These are phyloP conservation scores for Psilocybe mexicana DNA, from an alignment of 1,284 basidiomycete species.

Conservation along the genomic window DNA sequence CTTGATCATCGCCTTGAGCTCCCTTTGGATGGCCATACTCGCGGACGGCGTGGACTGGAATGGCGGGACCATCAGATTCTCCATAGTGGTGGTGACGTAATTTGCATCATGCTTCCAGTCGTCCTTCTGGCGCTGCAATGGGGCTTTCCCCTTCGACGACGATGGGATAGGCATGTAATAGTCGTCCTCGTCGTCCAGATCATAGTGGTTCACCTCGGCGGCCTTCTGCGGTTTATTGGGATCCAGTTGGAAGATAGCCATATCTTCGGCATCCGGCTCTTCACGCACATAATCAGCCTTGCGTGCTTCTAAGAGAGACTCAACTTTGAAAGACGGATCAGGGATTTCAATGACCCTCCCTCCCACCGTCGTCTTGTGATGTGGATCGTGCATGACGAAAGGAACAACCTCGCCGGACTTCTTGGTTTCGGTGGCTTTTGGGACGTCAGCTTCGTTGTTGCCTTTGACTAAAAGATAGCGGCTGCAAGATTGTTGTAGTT, in stretches of 20 bases:
- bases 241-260: constrained; percentile 39
- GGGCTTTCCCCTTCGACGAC: constrained; percentile 19
- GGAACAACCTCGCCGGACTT: constrained; percentile 25
- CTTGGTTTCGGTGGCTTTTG: constrained; percentile 8
- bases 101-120: constrained; percentile 56
- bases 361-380: constrained; percentile 33
- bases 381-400: constrained; percentile 45
- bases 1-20: constrained; percentile 53
- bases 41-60: constrained; percentile 48
- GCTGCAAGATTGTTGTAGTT: constrained; percentile 30
- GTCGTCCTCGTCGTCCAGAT: constrained; percentile 29
- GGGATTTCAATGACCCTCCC: constrained; percentile 47
- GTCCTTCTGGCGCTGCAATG: constrained; percentile 28
- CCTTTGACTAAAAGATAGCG: constrained; percentile 63
- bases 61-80: constrained; percentile 54
- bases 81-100: constrained; percentile 46
- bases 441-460: constrained; percentile 5
- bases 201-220: constrained; percentile 17
- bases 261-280: constrained; percentile 51
- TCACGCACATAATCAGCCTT: constrained; percentile 40
- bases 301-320: constrained; percentile 43
- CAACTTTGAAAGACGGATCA: constrained; percentile 51
- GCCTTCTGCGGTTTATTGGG: constrained; percentile 10
- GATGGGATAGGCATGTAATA: constrained; percentile 18
- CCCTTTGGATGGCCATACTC: constrained; percentile 54